A percentile compares a stretch with the other conserved stretches of the same genome.
phyloP scores from a whole-genome alignment of 2,329 filamentous ascomycete species.

The Exophiala viscosa region DNA sequence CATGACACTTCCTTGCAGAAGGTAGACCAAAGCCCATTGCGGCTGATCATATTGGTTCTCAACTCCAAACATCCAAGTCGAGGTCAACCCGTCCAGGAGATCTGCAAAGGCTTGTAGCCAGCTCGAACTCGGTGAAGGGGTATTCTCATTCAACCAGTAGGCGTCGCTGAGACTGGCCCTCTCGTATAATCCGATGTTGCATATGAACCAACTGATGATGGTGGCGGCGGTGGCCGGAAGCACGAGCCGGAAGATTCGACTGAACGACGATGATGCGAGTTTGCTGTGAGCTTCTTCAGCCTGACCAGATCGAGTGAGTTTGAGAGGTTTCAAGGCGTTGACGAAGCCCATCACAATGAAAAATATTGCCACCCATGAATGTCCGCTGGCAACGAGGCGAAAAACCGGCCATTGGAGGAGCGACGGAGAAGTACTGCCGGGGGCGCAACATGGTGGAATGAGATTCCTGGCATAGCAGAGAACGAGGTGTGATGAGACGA shows the following conservation, averaged over 20 bases:
- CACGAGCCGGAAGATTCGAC: constrained; percentile 56
- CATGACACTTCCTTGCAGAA: constrained; percentile 54
- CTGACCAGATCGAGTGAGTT: constrained; percentile 53
- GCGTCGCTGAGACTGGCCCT: constrained; percentile 56
- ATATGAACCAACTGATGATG: constrained; percentile 52
- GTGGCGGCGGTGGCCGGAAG: constrained; percentile 57
- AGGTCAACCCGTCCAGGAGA: constrained; percentile 45
- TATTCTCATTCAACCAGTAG: constrained; percentile 55
- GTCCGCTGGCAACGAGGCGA: constrained; percentile 57
- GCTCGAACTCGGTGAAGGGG: constrained; percentile 41
- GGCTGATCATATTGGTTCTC: constrained; percentile 55
- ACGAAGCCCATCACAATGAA: constrained; percentile 63
- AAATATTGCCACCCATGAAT: constrained; percentile 64
- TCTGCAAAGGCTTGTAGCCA: constrained; percentile 43
- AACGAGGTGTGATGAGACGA: constrained; percentile 54
- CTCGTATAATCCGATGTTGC: constrained; percentile 56
- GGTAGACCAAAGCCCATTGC: constrained; percentile 57
- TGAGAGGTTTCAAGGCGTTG: constrained; percentile 59
- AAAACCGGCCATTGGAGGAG: constrained; percentile 58
- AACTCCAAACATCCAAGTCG: constrained; percentile 50
- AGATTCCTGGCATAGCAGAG: constrained; percentile 51
- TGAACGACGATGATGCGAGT: constrained; percentile 56
- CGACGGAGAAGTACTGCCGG: constrained; percentile 35
- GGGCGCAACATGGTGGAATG: constrained; percentile 45
- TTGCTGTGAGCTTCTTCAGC: constrained; percentile 52